A percentile compares a stretch with the other conserved stretches of the same genome.
Evolutionary conservation across 2,329 filamentous ascomycete species (phyloP).

Genomic region (Tolypocladium sp.): DNA sequence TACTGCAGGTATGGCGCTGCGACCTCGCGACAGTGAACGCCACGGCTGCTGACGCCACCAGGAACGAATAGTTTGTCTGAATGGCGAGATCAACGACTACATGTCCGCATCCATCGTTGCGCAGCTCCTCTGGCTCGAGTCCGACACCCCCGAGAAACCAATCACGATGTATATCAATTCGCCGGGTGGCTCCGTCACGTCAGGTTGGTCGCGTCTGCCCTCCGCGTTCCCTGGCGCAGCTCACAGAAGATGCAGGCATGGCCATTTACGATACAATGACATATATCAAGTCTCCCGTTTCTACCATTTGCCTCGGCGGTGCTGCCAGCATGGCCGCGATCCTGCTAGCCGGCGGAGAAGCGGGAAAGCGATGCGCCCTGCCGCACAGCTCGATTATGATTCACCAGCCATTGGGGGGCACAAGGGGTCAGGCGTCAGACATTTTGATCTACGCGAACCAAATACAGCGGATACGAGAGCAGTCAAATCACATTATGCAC

Average conservation of each 20-base stretch:
- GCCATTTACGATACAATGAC: constrained; percentile 99
- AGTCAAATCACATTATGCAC: constrained; percentile 86
- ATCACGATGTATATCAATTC: constrained; percentile 99
- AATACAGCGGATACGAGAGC: constrained; percentile 76
- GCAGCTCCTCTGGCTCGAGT: constrained; percentile 95
- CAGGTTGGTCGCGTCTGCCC: constrained; percentile 28
- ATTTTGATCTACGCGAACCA: constrained; percentile 97
- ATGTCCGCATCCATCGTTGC: constrained; percentile 91
- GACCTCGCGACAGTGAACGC: not conserved
- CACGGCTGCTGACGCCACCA: constrained; percentile 20
- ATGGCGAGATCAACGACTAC: constrained; percentile 82
- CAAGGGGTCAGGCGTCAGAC: constrained; percentile 59
- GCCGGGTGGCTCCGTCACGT: constrained; percentile 82
- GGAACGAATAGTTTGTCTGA: constrained; percentile 92
- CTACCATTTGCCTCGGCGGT: constrained; percentile 89
- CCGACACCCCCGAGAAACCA: constrained; percentile 86
- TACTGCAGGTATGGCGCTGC: constrained; percentile 52
- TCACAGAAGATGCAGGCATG: constrained; percentile 33
- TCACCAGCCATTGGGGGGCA: constrained; percentile 81
- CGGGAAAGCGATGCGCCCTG: constrained; percentile 77
- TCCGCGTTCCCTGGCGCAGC: not conserved
- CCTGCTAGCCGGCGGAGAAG: constrained; percentile 74
- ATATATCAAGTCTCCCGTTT: constrained; percentile 88
- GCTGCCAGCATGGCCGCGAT: constrained; percentile 93
- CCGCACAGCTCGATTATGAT: constrained; percentile 97